phyloP scores from a whole-genome alignment of 805 yeast species.

The Candida pini region DNA sequence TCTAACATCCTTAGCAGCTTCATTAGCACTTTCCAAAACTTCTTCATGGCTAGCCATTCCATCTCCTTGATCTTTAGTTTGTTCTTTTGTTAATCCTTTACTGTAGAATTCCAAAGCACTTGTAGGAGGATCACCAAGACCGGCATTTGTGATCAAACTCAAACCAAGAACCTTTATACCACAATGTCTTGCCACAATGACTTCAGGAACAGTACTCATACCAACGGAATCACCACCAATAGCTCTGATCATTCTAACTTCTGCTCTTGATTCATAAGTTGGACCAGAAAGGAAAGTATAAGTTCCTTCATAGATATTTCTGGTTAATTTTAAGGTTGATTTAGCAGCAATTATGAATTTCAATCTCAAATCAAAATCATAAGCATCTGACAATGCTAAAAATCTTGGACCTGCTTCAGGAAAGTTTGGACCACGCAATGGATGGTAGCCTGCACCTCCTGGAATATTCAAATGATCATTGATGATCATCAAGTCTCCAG shows the following conservation, averaged over 20 bases:
- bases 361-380: conserved; percentile 66
- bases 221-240: conserved; percentile 95
- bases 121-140: conserved; percentile 64
- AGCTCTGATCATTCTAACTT: conserved; percentile 63
- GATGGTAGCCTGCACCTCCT: conserved; percentile 84
- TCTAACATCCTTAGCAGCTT: conserved; percentile 80
- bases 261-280: conserved; percentile 89
- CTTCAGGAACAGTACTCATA: conserved; percentile 98
- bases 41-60: conserved; percentile 92
- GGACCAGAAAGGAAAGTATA: conserved; percentile 89
- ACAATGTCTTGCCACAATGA: conserved; percentile 83
- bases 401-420: conserved; percentile 81
- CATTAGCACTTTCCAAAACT: conserved; percentile 75
- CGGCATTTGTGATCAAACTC: conserved; percentile 80
- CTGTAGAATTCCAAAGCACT: conserved; percentile 47
- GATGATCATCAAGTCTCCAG: conserved; percentile 90
- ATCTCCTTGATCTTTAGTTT: conserved; percentile 39
- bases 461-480: conserved; percentile 88
- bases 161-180: conserved; percentile 80
- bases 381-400: conserved; percentile 84
- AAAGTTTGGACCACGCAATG: conserved; percentile 82
- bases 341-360: conserved; percentile 51
- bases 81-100: conserved; percentile 22
- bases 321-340: conserved; percentile 35
- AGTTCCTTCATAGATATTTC: conserved; percentile 79